Percentiles rank a stretch among this genome's conserved stretches.
Conservation (phyloP, 768 basidiomycete species). For the Porphyrellus cyaneotinctus region DNA sequence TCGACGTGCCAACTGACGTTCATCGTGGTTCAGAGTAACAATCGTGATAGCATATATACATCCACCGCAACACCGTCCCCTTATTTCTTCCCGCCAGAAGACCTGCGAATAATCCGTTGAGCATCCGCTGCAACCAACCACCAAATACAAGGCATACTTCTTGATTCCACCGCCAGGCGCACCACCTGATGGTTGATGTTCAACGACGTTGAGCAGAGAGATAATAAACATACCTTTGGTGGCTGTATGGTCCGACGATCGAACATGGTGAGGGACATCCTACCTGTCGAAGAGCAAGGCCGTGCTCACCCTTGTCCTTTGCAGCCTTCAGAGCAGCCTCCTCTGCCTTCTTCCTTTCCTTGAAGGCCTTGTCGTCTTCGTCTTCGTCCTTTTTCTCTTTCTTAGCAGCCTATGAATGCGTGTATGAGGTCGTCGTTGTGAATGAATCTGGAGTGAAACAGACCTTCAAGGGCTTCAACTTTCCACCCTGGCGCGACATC, state of each 20-base stretch:
- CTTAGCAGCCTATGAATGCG: conserved; percentile 78
- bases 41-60: conserved; percentile 1
- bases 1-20: conserved; percentile 22
- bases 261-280: neutral
- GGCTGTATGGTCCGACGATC: conserved; percentile 17
- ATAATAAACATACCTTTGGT: conserved; percentile 25
- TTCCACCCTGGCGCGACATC: conserved; percentile 72
- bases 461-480: conserved; percentile 83
- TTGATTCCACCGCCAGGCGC: conserved; percentile 75
- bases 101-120: conserved; percentile 37
- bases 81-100: conserved; percentile 72
- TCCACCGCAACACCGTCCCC: neutral
- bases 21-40: conserved; percentile 2
- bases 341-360: conserved; percentile 74
- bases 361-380: conserved; percentile 69
- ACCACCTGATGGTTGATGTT: conserved; percentile 45
- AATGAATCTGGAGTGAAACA: neutral
- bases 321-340: conserved; percentile 69
- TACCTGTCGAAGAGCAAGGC: neutral
- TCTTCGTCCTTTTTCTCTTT: conserved; percentile 71
- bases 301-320: conserved; percentile 59
- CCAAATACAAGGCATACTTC: conserved; percentile 53
- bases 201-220: conserved; percentile 1
- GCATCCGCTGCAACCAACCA: conserved; percentile 2
- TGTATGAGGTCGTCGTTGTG: neutral